phyloP scores from a whole-genome alignment of 176 grass and related monocot genomes.

The Rhynchospora tenuis region DNA sequence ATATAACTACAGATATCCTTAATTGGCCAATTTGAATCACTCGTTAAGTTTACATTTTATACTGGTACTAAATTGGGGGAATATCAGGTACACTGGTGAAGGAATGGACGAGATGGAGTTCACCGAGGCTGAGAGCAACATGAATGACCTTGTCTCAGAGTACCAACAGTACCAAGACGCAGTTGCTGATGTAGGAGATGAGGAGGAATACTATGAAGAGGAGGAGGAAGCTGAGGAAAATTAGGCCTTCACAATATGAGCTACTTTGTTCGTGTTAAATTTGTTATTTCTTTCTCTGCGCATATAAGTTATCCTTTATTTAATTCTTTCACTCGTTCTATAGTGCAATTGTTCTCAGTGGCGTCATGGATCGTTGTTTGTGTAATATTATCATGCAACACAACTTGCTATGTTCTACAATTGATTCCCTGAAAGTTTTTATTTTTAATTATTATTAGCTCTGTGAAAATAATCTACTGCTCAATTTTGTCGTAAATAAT shows the following conservation, averaged over 20 bases:
- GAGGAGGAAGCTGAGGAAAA: constrained; percentile 19
- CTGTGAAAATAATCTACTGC: neutral
- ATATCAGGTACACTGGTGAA: constrained; percentile 38
- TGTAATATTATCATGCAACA: constrained; percentile 27
- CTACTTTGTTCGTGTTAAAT: constrained; percentile 4
- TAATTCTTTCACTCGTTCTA: neutral
- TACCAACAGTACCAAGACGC: constrained; percentile 99
- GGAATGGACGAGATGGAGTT: constrained; percentile 93
- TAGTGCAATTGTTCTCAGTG: neutral
- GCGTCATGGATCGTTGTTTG: constrained; percentile 18
- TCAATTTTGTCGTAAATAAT: neutral
- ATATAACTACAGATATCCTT: neutral
- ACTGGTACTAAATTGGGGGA: neutral
- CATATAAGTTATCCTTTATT: constrained; percentile 8
- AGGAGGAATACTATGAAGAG: constrained; percentile 11
- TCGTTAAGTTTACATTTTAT: neutral
- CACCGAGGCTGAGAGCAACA: constrained; percentile 97
- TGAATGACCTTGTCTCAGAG: constrained; percentile 93
- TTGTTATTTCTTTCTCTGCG: constrained; percentile 7
- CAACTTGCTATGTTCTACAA: neutral
- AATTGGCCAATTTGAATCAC: neutral
- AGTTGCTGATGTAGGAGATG: constrained; percentile 18
- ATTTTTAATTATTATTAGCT: neutral
- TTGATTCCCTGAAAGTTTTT: neutral
- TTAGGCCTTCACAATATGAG: neutral